These are phyloP conservation scores for Xylaria intraflava DNA, from an alignment of 495 filamentous ascomycete species.

Conservation along the genomic window DNA sequence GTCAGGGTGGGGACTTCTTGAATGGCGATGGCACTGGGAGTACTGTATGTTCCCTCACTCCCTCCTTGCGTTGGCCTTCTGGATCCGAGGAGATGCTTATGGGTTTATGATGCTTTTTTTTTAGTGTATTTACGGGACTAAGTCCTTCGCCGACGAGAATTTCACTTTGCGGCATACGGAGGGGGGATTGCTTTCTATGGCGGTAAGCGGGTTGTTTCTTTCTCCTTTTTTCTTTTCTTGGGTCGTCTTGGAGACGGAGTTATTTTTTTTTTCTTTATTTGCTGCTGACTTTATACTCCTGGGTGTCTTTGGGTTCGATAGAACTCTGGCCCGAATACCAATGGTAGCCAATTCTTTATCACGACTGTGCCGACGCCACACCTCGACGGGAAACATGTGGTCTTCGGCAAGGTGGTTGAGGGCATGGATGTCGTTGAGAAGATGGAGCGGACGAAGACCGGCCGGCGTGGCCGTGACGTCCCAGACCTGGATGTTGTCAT, in stretches of 20 bases:
- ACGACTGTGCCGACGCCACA: constrained; percentile 80
- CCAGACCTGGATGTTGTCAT: constrained; percentile 83
- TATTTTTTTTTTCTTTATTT: background rate
- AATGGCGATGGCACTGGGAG: constrained; percentile 89
- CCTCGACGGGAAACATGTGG: constrained; percentile 91
- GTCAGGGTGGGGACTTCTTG: constrained; percentile 91
- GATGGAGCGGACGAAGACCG: constrained; percentile 82
- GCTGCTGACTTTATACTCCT: background rate
- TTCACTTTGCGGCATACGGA: constrained; percentile 72
- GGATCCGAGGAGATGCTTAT: too few species aligned
- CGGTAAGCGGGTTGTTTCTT: constrained; percentile 44
- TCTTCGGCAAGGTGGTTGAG: constrained; percentile 85
- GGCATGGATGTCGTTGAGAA: constrained; percentile 89
- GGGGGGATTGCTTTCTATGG: constrained; percentile 84
- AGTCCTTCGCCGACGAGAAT: constrained; percentile 86
- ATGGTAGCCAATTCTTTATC: constrained; percentile 97
- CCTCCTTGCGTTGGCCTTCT: too few species aligned
- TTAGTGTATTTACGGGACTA: constrained; percentile 70
- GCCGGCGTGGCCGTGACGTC: constrained; percentile 61
- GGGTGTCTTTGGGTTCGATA: constrained; percentile 21
- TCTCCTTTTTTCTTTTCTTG: background rate
- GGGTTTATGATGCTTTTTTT: background rate
- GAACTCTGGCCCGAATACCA: constrained; percentile 91
- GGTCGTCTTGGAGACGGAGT: constrained; percentile 15
- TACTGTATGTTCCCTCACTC: constrained; percentile 33